phyloP scores from a whole-genome alignment of 2,329 filamentous ascomycete genomes.

The Fusarium gaditjirri region DNA sequence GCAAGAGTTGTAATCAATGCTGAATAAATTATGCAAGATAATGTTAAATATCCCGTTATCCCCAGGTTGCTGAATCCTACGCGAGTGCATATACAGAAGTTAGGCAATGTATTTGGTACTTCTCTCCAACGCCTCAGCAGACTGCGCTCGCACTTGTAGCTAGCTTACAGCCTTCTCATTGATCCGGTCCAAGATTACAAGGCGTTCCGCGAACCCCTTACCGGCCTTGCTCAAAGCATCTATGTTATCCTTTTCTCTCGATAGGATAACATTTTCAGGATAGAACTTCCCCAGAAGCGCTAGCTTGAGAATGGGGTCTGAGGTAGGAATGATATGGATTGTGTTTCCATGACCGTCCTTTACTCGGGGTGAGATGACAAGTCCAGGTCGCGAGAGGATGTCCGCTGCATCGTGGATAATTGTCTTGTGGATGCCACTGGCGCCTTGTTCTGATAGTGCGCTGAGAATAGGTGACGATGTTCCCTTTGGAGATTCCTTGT shows the following conservation, averaged over 20 bases:
- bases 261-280: background rate
- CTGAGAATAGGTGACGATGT: background rate
- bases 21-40: no score
- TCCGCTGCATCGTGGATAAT: background rate
- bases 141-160: background rate
- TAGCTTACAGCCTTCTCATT: background rate
- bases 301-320: background rate
- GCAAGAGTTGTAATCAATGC: no score
- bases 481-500: background rate
- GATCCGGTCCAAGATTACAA: background rate
- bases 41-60: background rate
- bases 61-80: background rate
- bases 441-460: background rate
- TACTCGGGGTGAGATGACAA: background rate
- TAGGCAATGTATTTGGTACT: background rate
- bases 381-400: background rate
- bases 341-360: background rate
- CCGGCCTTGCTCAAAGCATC: background rate
- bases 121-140: accelerated
- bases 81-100: background rate
- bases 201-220: background rate
- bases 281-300: background rate
- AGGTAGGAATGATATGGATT: background rate
- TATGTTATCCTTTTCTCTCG: background rate
- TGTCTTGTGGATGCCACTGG: background rate